Evolutionary conservation across 306 rosid species (phyloP).

Genomic region (Luffa aegyptiaca): DNA sequence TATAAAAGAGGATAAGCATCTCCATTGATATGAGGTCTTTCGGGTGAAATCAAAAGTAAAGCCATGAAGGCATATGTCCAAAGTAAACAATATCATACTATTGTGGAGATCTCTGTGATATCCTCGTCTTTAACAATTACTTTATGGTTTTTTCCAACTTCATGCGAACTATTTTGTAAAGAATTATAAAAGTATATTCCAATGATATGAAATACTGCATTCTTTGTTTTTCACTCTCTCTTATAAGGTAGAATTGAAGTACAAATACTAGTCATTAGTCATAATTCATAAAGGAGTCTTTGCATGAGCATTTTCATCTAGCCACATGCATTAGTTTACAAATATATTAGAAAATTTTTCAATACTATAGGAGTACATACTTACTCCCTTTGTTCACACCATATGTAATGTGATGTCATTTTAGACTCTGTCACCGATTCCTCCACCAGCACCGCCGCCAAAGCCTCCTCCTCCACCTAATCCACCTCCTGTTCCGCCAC

Average conservation of each 20-base stretch:
- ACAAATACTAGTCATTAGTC: not conserved
- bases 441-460: conserved; percentile 11
- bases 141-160: not conserved
- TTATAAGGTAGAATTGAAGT: conserved; percentile 1
- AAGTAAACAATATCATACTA: no score
- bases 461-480: conserved; percentile 4
- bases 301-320: not conserved
- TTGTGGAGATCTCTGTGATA: no score
- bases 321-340: not conserved
- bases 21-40: no score
- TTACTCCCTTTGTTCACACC: not conserved
- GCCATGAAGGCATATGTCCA: no score
- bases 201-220: not conserved
- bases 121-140: not conserved
- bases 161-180: not conserved
- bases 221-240: not conserved
- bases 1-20: no score
- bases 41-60: no score
- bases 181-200: not conserved
- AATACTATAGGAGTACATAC: not conserved
- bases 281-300: not conserved
- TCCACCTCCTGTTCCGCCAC: conserved; percentile 5
- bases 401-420: not conserved
- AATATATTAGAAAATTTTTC: not conserved
- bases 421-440: conserved; percentile 32